These are phyloP conservation scores for Penicillium turbatum DNA, from an alignment of 495 filamentous ascomycete genomes.

Conservation along the genomic window DNA sequence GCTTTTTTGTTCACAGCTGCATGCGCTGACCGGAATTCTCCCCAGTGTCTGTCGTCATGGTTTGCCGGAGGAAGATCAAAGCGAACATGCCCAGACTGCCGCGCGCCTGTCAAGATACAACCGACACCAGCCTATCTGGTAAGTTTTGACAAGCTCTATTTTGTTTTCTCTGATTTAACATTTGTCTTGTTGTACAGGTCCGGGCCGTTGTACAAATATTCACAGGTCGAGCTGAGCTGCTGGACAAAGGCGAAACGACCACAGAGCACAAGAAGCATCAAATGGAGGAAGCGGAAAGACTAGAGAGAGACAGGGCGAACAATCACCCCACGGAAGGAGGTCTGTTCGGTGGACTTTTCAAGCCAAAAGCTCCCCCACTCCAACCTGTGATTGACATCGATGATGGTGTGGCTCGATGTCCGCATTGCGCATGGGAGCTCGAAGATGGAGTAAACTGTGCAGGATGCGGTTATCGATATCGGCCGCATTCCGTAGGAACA, in stretches of 20 bases:
- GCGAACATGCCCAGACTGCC: conserved; percentile 71
- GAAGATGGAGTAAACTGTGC: conserved; percentile 51
- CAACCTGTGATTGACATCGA: conserved; percentile 52
- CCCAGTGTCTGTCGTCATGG: conserved; percentile 63
- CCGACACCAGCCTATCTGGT: conserved; percentile 71
- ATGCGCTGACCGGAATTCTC: conserved; percentile 11
- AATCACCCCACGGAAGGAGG: conserved; percentile 48
- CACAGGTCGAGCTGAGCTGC: conserved; percentile 57
- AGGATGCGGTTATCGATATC: conserved; percentile 47
- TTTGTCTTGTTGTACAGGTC: conserved; percentile 42
- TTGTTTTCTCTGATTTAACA: conserved; percentile 1
- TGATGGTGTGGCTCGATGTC: conserved; percentile 62
- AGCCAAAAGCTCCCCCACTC: conserved; percentile 17
- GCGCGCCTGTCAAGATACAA: conserved; percentile 52
- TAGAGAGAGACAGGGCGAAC: conserved; percentile 54
- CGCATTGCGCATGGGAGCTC: conserved; percentile 61
- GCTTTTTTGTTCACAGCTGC: background rate
- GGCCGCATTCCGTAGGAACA: conserved; percentile 36
- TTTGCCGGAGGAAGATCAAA: conserved; percentile 54
- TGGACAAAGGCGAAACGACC: conserved; percentile 58
- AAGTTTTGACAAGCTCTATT: conserved; percentile 13
- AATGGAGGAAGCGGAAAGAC: conserved; percentile 56
- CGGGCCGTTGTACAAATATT: conserved; percentile 65
- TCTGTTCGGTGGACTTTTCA: conserved; percentile 64
- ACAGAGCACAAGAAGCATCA: conserved; percentile 56